Evolutionary conservation across 139 green algal genomes (phyloP), one percentile per base, ranked within the genome.

Genomic region (Edaphochlamys debaryana): DNA sequence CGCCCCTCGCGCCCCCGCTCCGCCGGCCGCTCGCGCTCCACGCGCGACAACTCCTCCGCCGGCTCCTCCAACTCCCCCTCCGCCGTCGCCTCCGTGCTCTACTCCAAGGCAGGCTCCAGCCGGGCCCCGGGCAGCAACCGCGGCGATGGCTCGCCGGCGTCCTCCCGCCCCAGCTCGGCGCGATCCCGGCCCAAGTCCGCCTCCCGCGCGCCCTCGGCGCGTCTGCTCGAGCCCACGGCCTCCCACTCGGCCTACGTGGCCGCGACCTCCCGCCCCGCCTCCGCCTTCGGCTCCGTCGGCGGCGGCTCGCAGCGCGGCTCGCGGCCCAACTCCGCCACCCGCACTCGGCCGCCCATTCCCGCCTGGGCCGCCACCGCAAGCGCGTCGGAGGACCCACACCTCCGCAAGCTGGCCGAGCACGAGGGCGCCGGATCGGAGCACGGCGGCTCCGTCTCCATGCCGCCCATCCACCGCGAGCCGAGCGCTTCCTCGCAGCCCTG

Each of bases 381-480:
- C 42, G 63, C 45, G 22, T 66, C 42, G 20, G 76, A 82, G 25
- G 76, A 82, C 60, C 63, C 76, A 32, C 63, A 74, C 63, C 62
- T 73, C 32, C 76, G 76, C 0, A 50, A 52, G 20, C 76, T 82
- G 41, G 60, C 42, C 15, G 74, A 80, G 54, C 56, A 32, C 20
- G 72, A 79, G 36, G 52, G 23, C 56, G n/a, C n/a, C n/a, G n/a
- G n/a, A n/a, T 63, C 56, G 3, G 56, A 6, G 5, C 60, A 45
- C 8, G 34, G 11, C 19, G 34, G 42, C 58, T 13, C 60, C 74
- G n/a, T 42, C 41, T 48, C 3, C 45, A 81, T 71, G 74, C 60
- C 60, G n/a, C 74, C 74, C 1, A 62, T 81, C 19, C 41, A 40
- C 74, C 27, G 60, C 5, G 74, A 81, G 62, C 37, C 25, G 60